A percentile compares a stretch with the other conserved stretches of the same genome.
phyloP scores from a whole-genome alignment of 2,329 filamentous ascomycete genomes.

The Zasmidium cellare region DNA sequence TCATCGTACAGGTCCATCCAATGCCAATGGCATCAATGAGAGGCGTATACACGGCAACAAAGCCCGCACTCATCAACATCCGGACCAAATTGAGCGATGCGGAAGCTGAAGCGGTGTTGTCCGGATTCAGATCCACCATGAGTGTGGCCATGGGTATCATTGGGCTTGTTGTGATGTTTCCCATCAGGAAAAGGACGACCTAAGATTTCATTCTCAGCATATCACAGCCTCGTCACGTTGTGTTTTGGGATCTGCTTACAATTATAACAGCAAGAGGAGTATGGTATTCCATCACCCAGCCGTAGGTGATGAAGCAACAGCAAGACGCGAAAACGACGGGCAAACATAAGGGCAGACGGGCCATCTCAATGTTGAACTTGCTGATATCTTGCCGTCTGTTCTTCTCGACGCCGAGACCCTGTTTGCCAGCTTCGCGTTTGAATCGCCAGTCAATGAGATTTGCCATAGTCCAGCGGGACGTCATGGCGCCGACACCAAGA shows the following conservation, averaged over 20 bases:
- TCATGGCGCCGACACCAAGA: slow-evolving; percentile 41
- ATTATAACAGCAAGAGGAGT: slow-evolving; percentile 29
- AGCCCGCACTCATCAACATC: slow-evolving; percentile 46
- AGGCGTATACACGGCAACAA: slow-evolving; percentile 40
- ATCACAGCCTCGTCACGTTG: slow-evolving; percentile 47
- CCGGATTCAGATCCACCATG: slow-evolving; percentile 47
- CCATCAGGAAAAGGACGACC: no score
- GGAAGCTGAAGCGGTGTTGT: slow-evolving; percentile 42
- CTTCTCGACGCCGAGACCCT: slow-evolving; percentile 34
- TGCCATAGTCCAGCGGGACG: slow-evolving; percentile 42
- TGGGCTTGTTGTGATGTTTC: no score
- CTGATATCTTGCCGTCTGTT: slow-evolving; percentile 39
- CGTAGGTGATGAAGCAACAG: slow-evolving; percentile 40
- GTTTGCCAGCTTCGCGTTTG: slow-evolving; percentile 36
- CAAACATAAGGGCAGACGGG: slow-evolving; percentile 42
- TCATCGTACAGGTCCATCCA: no score
- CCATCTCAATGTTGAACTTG: slow-evolving; percentile 46
- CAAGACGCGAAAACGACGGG: slow-evolving; percentile 38
- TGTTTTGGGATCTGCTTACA: slow-evolving; percentile 41
- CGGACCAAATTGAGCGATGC: slow-evolving; percentile 47
- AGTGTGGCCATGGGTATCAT: no score
- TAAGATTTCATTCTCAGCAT: no score
- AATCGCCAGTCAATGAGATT: slow-evolving; percentile 48
- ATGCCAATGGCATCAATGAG: slow-evolving; percentile 41
- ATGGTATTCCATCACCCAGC: slow-evolving; percentile 41